These are phyloP conservation scores for Rhodotorula mucilaginosa DNA, from an alignment of 1,284 basidiomycete species.

Conservation along the genomic window DNA sequence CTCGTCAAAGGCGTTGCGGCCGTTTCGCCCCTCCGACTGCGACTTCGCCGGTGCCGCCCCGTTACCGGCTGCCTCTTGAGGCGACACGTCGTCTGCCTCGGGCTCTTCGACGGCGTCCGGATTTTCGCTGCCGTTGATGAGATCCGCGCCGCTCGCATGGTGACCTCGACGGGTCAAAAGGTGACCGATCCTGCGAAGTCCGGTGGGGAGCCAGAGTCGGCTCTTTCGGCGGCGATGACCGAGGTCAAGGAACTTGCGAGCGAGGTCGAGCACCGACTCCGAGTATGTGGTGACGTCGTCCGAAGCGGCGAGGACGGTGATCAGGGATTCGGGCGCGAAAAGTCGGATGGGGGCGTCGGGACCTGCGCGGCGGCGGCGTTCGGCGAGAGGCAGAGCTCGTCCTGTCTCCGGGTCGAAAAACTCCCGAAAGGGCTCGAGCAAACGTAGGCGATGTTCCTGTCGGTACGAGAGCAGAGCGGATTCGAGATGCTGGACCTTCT, in stretches of 20 bases:
- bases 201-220: slow-evolving; percentile 58
- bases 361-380: background rate
- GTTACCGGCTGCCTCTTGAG: background rate
- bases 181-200: slow-evolving; percentile 53
- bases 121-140: slow-evolving; percentile 40
- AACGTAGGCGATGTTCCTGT: slow-evolving; percentile 50
- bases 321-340: slow-evolving; percentile 52
- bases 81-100: slow-evolving; percentile 2
- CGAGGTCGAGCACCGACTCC: slow-evolving; percentile 54
- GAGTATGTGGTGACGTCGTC: slow-evolving; percentile 53
- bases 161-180: slow-evolving; percentile 40
- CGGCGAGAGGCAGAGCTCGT: slow-evolving; percentile 33
- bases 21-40: background rate
- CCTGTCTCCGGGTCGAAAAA: slow-evolving; percentile 49
- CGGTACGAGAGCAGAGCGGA: slow-evolving; percentile 53
- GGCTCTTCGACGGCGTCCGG: slow-evolving; percentile 33
- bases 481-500: slow-evolving; percentile 49
- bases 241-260: slow-evolving; percentile 54
- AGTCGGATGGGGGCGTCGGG: background rate
- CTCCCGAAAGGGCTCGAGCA: slow-evolving; percentile 56
- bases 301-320: slow-evolving; percentile 56
- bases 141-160: slow-evolving; percentile 36
- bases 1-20: background rate
- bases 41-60: background rate
- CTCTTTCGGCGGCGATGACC: slow-evolving; percentile 51